Evolutionary conservation across 1,139 yeast species (phyloP).

Genomic region (Yamadazyma conglobata): DNA sequence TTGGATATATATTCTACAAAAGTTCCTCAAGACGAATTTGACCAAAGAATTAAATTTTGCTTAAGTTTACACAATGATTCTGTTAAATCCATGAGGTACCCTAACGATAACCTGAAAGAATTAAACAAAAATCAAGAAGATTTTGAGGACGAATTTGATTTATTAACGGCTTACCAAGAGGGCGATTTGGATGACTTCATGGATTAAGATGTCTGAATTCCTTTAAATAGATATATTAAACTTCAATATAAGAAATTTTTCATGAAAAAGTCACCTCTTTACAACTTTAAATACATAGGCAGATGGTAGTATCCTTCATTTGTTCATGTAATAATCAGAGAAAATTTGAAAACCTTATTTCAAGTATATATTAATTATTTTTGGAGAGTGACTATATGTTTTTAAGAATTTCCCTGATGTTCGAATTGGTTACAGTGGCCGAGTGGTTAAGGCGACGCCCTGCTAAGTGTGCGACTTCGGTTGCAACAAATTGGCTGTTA

Average conservation of each 20-base stretch:
- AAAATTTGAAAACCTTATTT: no score
- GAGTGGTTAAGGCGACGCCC: conserved; percentile 90
- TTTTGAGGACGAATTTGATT: conserved; percentile 43
- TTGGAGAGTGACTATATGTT: no score
- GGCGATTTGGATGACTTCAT: conserved; percentile 50
- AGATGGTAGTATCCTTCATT: no score
- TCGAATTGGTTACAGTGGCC: conserved; percentile 60
- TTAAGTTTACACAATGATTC: conserved; percentile 87
- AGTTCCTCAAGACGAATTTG: conserved; percentile 84
- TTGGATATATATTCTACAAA: conserved; percentile 83
- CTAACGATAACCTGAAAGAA: conserved; percentile 37
- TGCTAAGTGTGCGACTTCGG: conserved; percentile 42
- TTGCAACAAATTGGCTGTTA: conserved; percentile 22
- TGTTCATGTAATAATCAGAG: no score
- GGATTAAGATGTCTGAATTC: conserved; percentile 27
- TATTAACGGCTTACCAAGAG: conserved; percentile 47
- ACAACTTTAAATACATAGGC: no score
- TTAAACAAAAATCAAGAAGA: conserved; percentile 27
- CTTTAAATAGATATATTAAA: no score
- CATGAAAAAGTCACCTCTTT: no score
- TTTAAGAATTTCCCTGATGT: conserved; percentile 17
- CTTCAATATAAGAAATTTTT: no score
- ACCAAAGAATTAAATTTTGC: conserved; percentile 91
- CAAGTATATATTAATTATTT: no score
- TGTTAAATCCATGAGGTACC: conserved; percentile 94